phyloP scores from a whole-genome alignment of 257 asterid species.

The Leptodermis oblonga region DNA sequence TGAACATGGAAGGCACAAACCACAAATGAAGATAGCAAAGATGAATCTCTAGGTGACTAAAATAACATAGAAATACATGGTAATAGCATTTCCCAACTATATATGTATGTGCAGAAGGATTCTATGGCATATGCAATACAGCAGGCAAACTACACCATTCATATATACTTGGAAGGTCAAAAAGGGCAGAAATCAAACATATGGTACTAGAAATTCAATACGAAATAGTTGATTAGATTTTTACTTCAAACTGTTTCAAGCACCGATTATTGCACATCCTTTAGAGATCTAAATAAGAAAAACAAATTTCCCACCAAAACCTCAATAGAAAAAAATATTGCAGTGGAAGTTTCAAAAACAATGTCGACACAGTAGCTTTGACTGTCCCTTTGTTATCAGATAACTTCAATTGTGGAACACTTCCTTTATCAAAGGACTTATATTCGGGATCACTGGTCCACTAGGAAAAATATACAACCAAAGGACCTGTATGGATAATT shows the following conservation, averaged over 20 bases:
- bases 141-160: background rate
- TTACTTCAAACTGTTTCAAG: background rate
- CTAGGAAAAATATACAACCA: background rate
- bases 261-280: background rate
- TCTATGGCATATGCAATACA: too few relatives aligned
- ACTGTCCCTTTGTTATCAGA: background rate
- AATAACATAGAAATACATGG: background rate
- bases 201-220: background rate
- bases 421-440: background rate
- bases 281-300: background rate
- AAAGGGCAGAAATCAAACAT: background rate
- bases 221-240: background rate
- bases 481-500: background rate
- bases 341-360: background rate
- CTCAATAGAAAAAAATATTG: background rate
- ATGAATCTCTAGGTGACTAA: background rate
- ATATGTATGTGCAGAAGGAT: too few relatives aligned
- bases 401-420: background rate
- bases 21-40: slow-evolving; percentile 3
- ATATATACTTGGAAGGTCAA: background rate
- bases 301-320: background rate
- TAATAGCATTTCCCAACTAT: background rate
- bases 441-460: background rate
- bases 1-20: slow-evolving; percentile 19
- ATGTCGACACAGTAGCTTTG: background rate